Evolutionary conservation across 495 filamentous ascomycete species (phyloP).

Genomic region (Evansstolkia leycettana): DNA sequence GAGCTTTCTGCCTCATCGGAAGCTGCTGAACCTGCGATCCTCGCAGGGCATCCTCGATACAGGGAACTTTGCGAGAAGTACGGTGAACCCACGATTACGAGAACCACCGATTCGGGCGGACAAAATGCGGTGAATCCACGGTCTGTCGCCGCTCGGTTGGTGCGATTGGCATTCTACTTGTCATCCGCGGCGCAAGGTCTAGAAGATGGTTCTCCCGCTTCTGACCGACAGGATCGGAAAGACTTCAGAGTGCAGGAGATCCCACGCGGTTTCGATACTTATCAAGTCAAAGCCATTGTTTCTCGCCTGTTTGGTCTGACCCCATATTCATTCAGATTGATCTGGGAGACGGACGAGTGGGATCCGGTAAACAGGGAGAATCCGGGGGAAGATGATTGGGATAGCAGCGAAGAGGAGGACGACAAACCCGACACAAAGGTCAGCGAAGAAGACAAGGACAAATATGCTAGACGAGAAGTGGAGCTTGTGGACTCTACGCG

Average conservation of each 20-base stretch:
- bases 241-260: slow-evolving; percentile 37
- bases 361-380: slow-evolving; percentile 51
- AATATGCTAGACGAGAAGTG: slow-evolving; percentile 62
- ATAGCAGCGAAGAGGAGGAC: slow-evolving; percentile 43
- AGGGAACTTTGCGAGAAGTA: slow-evolving; percentile 59
- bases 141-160: slow-evolving; percentile 62
- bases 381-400: slow-evolving; percentile 45
- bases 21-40: slow-evolving; percentile 37
- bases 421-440: too few relatives aligned
- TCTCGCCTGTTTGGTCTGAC: slow-evolving; percentile 54
- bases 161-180: slow-evolving; percentile 50
- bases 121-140: slow-evolving; percentile 37
- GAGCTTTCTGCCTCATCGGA: slow-evolving; percentile 52
- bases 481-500: slow-evolving; percentile 73
- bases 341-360: slow-evolving; percentile 77
- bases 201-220: background rate
- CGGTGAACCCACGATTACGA: slow-evolving; percentile 47
- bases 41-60: slow-evolving; percentile 56
- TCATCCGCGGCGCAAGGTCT: slow-evolving; percentile 5
- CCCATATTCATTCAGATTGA: slow-evolving; percentile 50
- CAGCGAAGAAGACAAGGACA: slow-evolving; percentile 18
- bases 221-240: too few relatives aligned
- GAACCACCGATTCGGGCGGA: slow-evolving; percentile 10
- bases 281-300: slow-evolving; percentile 65
- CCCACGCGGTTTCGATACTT: slow-evolving; percentile 67